phyloP scores from a whole-genome alignment of 352 stramenopile genomes.

The Pythium volutum region DNA sequence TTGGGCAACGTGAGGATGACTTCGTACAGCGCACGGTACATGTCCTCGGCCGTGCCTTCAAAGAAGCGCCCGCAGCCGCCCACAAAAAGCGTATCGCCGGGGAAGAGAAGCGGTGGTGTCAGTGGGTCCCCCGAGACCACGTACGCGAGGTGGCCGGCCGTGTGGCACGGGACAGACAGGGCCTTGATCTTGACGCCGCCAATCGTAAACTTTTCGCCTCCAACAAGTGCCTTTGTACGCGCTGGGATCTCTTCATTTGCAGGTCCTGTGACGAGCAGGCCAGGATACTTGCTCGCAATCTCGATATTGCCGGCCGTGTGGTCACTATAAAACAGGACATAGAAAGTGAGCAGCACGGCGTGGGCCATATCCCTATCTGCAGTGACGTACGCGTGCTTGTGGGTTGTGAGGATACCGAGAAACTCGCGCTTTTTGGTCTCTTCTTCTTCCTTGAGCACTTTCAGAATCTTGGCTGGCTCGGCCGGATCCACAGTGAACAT shows the following conservation, averaged over 20 bases:
- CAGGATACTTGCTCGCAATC: constrained; percentile 61
- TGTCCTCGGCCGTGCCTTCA: constrained; percentile 85
- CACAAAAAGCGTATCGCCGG: constrained; percentile 87
- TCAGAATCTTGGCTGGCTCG: constrained; percentile 57
- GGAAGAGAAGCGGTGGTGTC: constrained; percentile 79
- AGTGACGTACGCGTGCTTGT: constrained; percentile 90
- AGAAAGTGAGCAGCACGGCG: not conserved
- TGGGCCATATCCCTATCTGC: no score
- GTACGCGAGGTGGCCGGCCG: constrained; percentile 79
- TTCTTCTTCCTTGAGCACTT: constrained; percentile 71
- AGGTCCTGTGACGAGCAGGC: constrained; percentile 64
- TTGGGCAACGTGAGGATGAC: constrained; percentile 83
- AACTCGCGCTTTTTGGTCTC: constrained; percentile 61
- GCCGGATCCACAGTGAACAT: constrained; percentile 81
- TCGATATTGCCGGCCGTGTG: constrained; percentile 76
- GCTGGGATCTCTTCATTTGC: constrained; percentile 76
- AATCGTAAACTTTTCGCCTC: constrained; percentile 82
- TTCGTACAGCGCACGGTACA: constrained; percentile 86
- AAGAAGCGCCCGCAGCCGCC: constrained; percentile 86
- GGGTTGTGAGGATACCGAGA: constrained; percentile 89
- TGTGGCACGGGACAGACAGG: constrained; percentile 84
- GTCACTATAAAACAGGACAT: constrained; percentile 53
- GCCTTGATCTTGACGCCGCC: constrained; percentile 70
- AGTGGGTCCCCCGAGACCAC: constrained; percentile 76
- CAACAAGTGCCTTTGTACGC: constrained; percentile 54